Evolutionary conservation across 495 filamentous ascomycete species (phyloP).

Genomic region (Venustampulla echinocandica): DNA sequence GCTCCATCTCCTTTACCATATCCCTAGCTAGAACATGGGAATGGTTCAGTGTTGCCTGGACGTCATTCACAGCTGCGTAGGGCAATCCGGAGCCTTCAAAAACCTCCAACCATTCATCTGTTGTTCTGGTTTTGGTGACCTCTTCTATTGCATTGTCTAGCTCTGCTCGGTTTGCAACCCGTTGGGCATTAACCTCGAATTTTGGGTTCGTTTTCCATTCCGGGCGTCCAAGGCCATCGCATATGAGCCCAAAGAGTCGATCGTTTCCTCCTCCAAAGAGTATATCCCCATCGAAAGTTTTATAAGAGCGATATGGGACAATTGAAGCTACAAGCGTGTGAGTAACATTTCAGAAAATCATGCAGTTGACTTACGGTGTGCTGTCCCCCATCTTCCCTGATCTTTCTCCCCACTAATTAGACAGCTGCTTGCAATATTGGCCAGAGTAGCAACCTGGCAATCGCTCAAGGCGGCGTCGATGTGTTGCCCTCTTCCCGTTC

Average conservation of each 20-base stretch:
- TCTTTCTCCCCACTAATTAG: slow-evolving; percentile 85
- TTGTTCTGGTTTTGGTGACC: slow-evolving; percentile 69
- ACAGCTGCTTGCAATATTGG: slow-evolving; percentile 88
- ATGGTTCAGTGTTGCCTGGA: slow-evolving; percentile 75
- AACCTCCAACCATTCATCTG: slow-evolving; percentile 77
- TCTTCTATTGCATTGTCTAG: slow-evolving; percentile 71
- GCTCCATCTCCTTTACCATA: slow-evolving; percentile 85
- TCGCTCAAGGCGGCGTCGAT: slow-evolving; percentile 89
- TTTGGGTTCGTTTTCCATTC: slow-evolving; percentile 71
- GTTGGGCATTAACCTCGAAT: slow-evolving; percentile 70
- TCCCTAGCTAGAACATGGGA: slow-evolving; percentile 74
- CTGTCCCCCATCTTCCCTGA: slow-evolving; percentile 85
- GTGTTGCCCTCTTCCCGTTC: slow-evolving; percentile 73
- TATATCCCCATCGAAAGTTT: slow-evolving; percentile 86
- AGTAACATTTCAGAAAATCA: not conserved
- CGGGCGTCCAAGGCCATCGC: slow-evolving; percentile 63
- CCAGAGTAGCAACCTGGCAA: slow-evolving; percentile 85
- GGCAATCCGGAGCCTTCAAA: slow-evolving; percentile 89
- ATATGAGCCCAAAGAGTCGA: slow-evolving; percentile 77
- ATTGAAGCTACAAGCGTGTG: slow-evolving; percentile 59
- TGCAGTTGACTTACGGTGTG: slow-evolving; percentile 68
- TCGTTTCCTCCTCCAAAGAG: slow-evolving; percentile 94
- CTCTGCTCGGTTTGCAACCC: slow-evolving; percentile 68
- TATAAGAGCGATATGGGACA: slow-evolving; percentile 88
- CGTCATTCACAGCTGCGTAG: slow-evolving; percentile 90